Conservation (phyloP, 768 basidiomycete species). For the Russula foetens region DNA sequence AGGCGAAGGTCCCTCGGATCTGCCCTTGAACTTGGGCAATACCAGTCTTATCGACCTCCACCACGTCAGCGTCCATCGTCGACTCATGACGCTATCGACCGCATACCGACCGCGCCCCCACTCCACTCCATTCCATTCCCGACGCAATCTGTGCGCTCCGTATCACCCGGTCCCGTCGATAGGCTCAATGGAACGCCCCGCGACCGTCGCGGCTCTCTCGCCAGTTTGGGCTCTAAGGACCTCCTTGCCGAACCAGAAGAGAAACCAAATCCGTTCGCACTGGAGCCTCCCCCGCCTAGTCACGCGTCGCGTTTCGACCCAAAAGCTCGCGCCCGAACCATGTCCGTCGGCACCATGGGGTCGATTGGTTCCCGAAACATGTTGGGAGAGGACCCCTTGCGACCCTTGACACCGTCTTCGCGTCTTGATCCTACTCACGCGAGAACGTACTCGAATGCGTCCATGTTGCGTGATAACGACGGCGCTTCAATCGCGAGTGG, state of each 20-base stretch:
- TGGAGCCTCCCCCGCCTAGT: slow-evolving; percentile 32
- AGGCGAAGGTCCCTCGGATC: slow-evolving; percentile 54
- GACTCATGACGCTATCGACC: slow-evolving; percentile 41
- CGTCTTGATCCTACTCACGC: slow-evolving; percentile 76
- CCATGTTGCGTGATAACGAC: slow-evolving; percentile 54
- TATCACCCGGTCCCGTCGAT: slow-evolving; percentile 29
- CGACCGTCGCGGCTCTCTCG: slow-evolving; percentile 42
- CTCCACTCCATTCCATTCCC: slow-evolving; percentile 60
- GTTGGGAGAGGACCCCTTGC: slow-evolving; percentile 42
- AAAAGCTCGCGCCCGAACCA: slow-evolving; percentile 32
- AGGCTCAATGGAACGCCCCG: slow-evolving; percentile 25
- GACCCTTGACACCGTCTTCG: slow-evolving; percentile 55
- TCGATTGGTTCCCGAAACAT: slow-evolving; percentile 29
- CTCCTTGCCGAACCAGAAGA: slow-evolving; percentile 35
- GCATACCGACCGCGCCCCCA: slow-evolving; percentile 32
- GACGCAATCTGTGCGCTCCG: slow-evolving; percentile 24
- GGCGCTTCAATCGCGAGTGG: slow-evolving; percentile 32
- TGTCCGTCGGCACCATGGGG: slow-evolving; percentile 42
- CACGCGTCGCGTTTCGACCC: slow-evolving; percentile 39
- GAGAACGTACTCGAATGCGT: slow-evolving; percentile 55
- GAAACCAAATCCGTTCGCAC: slow-evolving; percentile 28
- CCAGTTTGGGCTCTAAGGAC: slow-evolving; percentile 42
- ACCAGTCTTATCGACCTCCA: slow-evolving; percentile 34
- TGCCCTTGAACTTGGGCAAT: slow-evolving; percentile 44
- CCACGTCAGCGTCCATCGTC: slow-evolving; percentile 44